phyloP scores from a whole-genome alignment of 192 early-diverging fungal genomes.

The Chytriomyces sp. region DNA sequence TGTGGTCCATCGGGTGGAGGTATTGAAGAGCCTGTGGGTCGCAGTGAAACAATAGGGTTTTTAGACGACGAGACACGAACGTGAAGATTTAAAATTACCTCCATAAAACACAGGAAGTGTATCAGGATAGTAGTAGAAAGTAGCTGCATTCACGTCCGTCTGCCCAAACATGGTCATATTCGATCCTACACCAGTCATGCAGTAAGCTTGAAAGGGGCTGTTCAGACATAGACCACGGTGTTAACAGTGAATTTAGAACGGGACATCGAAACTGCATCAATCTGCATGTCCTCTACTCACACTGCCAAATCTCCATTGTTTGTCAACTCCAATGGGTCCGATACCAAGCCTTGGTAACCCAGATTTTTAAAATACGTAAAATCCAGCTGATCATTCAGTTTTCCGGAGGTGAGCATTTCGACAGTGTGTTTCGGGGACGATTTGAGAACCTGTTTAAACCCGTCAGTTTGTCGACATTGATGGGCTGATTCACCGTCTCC shows the following conservation, averaged over 20 bases:
- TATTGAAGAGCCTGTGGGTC: constrained; percentile 7
- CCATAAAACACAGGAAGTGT: constrained; percentile 7
- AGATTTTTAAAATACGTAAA: not conserved
- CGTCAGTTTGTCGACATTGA: not conserved
- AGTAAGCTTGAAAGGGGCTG: too few relatives aligned
- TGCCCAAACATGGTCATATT: not conserved
- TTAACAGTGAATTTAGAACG: too few relatives aligned
- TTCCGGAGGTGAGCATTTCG: not conserved
- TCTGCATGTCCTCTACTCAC: not conserved
- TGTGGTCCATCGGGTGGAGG: constrained; percentile 3
- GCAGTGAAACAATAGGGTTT: not conserved
- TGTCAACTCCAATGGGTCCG: not conserved
- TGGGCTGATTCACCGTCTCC: too few relatives aligned
- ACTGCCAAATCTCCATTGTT: not conserved
- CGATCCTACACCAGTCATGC: not conserved
- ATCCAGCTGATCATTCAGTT: too few relatives aligned
- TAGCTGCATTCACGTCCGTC: constrained; percentile 1
- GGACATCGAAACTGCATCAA: too few relatives aligned
- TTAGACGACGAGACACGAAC: not conserved
- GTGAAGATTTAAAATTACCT: not conserved
- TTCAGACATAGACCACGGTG: too few relatives aligned
- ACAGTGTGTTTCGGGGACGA: not conserved
- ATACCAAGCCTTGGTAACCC: not conserved
- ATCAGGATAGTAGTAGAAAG: not conserved
- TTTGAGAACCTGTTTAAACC: constrained; percentile 2